phyloP scores from a whole-genome alignment of 2,329 filamentous ascomycete species.

The Graphiopsis chlorocephala region DNA sequence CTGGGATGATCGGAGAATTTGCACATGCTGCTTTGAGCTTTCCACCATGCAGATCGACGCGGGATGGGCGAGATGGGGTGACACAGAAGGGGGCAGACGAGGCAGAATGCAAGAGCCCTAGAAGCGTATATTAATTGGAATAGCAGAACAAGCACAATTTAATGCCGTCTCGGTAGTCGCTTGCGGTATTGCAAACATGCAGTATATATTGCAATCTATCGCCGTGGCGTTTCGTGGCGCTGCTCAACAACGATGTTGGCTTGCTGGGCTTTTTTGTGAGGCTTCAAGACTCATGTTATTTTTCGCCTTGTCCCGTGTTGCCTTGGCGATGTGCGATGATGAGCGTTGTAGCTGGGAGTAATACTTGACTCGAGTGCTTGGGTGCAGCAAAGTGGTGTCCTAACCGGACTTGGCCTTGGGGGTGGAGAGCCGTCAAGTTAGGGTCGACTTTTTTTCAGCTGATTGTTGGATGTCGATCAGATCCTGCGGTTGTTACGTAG shows the following conservation, averaged over 20 bases:
- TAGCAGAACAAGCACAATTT: neutral
- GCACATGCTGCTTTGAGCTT: neutral
- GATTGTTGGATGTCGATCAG: neutral
- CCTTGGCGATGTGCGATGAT: neutral
- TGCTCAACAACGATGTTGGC: neutral
- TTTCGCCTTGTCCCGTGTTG: neutral
- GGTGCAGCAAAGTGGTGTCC: neutral
- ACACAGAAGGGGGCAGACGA: neutral
- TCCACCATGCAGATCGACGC: neutral
- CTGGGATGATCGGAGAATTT: neutral
- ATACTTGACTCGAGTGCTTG: neutral
- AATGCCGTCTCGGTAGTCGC: neutral
- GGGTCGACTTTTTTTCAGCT: neutral
- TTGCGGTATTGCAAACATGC: neutral
- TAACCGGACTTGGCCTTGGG: neutral
- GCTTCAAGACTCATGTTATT: neutral
- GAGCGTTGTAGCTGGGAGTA: neutral
- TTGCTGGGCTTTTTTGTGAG: neutral
- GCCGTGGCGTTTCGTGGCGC: neutral
- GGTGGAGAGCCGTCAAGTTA: neutral
- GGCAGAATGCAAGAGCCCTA: neutral
- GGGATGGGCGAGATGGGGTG: neutral
- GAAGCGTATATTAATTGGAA: neutral
- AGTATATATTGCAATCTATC: neutral
- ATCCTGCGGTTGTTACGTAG: slow-evolving; percentile 4